phyloP scores from a whole-genome alignment of 108 stramenopile genomes.

The Nannochloropsis gaditana region DNA sequence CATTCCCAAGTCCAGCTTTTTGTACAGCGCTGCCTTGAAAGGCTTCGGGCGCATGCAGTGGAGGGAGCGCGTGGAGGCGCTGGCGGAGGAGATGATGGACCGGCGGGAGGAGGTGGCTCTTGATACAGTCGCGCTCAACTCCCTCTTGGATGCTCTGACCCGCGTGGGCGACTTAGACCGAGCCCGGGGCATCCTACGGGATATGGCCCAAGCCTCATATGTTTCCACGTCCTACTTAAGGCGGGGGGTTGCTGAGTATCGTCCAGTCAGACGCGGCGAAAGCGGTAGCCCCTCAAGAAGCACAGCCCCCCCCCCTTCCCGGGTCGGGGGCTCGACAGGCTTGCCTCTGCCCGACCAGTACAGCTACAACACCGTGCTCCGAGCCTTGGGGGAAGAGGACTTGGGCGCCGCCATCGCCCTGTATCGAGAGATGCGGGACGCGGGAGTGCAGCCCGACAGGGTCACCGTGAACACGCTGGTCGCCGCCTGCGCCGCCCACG shows the following conservation, averaged over 20 bases:
- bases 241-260: not conserved
- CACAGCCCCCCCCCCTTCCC: not conserved
- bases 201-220: not conserved
- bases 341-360: not conserved
- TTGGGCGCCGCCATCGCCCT: not conserved
- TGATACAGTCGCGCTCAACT: not conserved
- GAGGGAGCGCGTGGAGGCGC: not conserved
- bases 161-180: not conserved
- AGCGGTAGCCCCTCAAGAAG: not conserved
- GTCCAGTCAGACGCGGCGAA: not conserved
- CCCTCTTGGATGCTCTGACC: slow-evolving; percentile 1
- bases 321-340: not conserved
- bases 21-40: not conserved
- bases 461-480: not conserved
- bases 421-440: not conserved
- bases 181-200: not conserved
- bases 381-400: not conserved
- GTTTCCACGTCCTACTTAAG: too few species aligned
- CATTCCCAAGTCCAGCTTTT: not conserved
- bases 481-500: not conserved
- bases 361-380: slow-evolving; percentile 12
- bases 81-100: not conserved
- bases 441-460: not conserved
- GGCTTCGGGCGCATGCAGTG: not conserved
- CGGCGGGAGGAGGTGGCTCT: not conserved